Evolutionary conservation across 495 filamentous ascomycete genomes (phyloP).

Genomic region (Cercophora samala): DNA sequence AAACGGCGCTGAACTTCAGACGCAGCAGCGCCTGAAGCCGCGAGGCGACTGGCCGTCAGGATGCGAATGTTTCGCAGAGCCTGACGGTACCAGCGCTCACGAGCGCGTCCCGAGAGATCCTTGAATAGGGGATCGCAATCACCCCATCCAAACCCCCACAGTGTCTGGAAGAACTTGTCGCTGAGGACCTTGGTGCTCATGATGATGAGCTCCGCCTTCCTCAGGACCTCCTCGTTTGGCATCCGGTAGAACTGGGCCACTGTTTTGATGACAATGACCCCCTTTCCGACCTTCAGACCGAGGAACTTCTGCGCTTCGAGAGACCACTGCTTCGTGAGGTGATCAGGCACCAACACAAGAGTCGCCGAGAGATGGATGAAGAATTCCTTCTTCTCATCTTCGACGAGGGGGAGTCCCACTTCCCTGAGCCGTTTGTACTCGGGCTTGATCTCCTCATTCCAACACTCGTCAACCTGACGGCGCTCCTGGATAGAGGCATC

Average conservation of each 20-base stretch:
- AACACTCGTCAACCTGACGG: conserved; percentile 12
- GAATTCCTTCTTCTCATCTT: conserved; percentile 5
- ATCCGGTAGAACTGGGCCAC: conserved; percentile 25
- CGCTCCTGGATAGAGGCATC: conserved; percentile 17
- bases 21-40: not conserved
- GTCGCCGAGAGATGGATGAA: conserved; percentile 59
- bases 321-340: conserved; percentile 66
- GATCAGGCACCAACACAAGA: conserved; percentile 62
- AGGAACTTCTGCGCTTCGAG: conserved; percentile 59
- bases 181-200: conserved; percentile 32
- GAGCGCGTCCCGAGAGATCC: conserved; percentile 25
- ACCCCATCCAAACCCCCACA: conserved; percentile 7
- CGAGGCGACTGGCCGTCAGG: conserved; percentile 15
- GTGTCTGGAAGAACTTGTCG: not conserved
- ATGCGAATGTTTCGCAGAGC: conserved; percentile 16
- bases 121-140: conserved; percentile 16
- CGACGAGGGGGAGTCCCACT: not conserved
- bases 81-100: conserved; percentile 20
- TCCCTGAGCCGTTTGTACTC: not conserved
- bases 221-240: conserved; percentile 39
- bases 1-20: conserved; percentile 6
- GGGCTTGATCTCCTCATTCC: conserved; percentile 10
- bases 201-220: conserved; percentile 56
- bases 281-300: conserved; percentile 26
- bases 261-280: conserved; percentile 42